These are phyloP conservation scores for Alternaria viburni DNA, from an alignment of 2,329 filamentous ascomycete species.

Conservation along the genomic window DNA sequence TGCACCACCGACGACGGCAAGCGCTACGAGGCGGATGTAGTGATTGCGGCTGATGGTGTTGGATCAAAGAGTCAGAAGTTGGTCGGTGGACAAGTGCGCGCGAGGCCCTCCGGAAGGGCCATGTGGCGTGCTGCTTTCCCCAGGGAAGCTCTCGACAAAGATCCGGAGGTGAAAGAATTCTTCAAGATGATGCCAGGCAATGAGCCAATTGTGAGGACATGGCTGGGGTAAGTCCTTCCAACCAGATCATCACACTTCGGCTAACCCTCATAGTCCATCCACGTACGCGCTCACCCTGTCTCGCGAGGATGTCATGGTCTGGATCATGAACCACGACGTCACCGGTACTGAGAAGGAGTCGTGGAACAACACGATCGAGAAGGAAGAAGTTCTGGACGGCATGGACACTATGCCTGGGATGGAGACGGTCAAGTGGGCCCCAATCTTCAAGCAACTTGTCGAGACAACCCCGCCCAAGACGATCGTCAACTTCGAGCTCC, in stretches of 20 bases:
- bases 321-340: conserved; percentile 59
- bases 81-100: conserved; percentile 53
- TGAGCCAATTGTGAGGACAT: conserved; percentile 55
- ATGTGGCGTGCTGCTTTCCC: conserved; percentile 53
- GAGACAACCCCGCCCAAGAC: conserved; percentile 53
- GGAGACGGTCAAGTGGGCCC: conserved; percentile 51
- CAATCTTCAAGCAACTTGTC: conserved; percentile 55
- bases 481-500: conserved; percentile 58
- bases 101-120: conserved; percentile 46
- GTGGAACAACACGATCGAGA: conserved; percentile 57
- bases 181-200: conserved; percentile 52
- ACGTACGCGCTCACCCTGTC: conserved; percentile 56
- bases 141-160: conserved; percentile 52
- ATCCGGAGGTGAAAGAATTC: conserved; percentile 55
- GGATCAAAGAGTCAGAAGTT: conserved; percentile 55
- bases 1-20: conserved; percentile 49
- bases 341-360: conserved; percentile 54
- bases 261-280: conserved; percentile 35
- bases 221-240: conserved; percentile 43
- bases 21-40: conserved; percentile 51
- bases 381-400: conserved; percentile 53
- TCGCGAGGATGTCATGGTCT: conserved; percentile 56
- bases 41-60: conserved; percentile 52
- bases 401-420: conserved; percentile 55
- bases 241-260: neutral